Conservation (phyloP, 768 basidiomycete genomes). For the Pleurotus ostreatus region DNA sequence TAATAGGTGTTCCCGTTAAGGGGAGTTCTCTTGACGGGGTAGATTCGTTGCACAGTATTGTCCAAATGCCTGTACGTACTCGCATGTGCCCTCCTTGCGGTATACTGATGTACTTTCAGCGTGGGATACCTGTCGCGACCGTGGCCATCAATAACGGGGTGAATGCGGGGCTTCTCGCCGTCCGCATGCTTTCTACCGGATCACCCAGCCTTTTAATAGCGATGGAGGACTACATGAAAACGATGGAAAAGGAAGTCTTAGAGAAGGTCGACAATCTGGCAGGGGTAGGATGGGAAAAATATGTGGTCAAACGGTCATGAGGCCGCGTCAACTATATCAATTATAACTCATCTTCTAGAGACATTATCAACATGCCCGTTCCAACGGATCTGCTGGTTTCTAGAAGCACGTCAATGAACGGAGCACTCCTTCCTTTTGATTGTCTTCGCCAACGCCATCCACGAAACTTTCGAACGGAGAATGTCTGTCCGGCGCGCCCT, state of each 20-base stretch:
- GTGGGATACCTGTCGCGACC: slow-evolving; percentile 95
- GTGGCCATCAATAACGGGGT: slow-evolving; percentile 95
- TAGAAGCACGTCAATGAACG: too few relatives aligned
- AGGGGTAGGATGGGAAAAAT: slow-evolving; percentile 83
- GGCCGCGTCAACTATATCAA: neutral
- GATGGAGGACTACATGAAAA: slow-evolving; percentile 73
- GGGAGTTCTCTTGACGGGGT: slow-evolving; percentile 92
- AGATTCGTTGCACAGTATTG: slow-evolving; percentile 95
- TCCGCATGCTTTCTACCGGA: slow-evolving; percentile 81
- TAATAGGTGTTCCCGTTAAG: slow-evolving; percentile 96
- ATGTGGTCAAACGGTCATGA: slow-evolving; percentile 42
- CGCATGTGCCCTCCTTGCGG: neutral
- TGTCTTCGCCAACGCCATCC: too few relatives aligned
- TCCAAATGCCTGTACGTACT: slow-evolving; percentile 92
- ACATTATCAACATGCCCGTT: too few relatives aligned
- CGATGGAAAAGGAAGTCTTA: slow-evolving; percentile 71
- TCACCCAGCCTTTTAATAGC: slow-evolving; percentile 59
- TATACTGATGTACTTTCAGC: slow-evolving; percentile 38
- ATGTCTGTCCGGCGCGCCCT: too few relatives aligned
- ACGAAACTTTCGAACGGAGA: too few relatives aligned
- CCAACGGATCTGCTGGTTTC: too few relatives aligned
- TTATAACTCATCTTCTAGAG: neutral
- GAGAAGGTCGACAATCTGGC: slow-evolving; percentile 74
- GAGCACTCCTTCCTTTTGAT: too few relatives aligned
- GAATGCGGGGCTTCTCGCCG: slow-evolving; percentile 89